Evolutionary conservation across 768 basidiomycete genomes (phyloP), one percentile per base, ranked within the genome.

Genomic region (Pleurotus citrinopileatus): DNA sequence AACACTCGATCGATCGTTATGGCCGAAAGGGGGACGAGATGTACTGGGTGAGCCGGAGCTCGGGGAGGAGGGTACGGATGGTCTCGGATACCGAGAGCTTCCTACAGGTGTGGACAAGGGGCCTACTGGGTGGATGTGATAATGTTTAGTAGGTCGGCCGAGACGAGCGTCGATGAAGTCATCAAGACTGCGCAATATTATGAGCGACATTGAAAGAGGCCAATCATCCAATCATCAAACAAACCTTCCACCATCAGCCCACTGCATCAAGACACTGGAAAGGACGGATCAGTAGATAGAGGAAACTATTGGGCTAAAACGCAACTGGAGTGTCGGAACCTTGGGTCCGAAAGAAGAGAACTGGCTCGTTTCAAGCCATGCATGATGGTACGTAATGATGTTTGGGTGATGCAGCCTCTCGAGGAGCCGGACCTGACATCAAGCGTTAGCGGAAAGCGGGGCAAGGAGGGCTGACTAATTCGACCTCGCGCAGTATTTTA

Each of bases 331-430:
- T 1, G 94, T 89, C 3, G 91, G 93, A 22, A 98, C 84, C 60
- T 84, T 83, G 0, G 92, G 91, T 0, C 93, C 94, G 64, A 96
- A 95, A 0, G 86, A 74, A 1, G 93, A 95, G 70, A 97, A 96
- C 56, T 87, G 86, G 53, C 79, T 81, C 0, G 80, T 76, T 66
- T 98, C 94, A 20, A 98, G 79, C 94, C 94, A 98, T 0, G 94
- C 84, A 63, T 96, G 94, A 67, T 98, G 96, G 63, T 97, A 97
- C 3, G 91, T 93, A 57, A 98, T 81, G 59, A 98, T 96, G 59
- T 98, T 96, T 3, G 86, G 89, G 70, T 98, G 95, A 53, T 88
- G 86, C 3, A 98, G 73, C 23, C 82, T 77, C 65, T 98, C 94
- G 38, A 98, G 73, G 7, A 97, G 75, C 38, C 91, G 84, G 52